Evolutionary conservation across 805 yeast genomes (phyloP), one percentile per base, ranked within the genome.

Genomic region (Metschnikowia aberdeeniae): DNA sequence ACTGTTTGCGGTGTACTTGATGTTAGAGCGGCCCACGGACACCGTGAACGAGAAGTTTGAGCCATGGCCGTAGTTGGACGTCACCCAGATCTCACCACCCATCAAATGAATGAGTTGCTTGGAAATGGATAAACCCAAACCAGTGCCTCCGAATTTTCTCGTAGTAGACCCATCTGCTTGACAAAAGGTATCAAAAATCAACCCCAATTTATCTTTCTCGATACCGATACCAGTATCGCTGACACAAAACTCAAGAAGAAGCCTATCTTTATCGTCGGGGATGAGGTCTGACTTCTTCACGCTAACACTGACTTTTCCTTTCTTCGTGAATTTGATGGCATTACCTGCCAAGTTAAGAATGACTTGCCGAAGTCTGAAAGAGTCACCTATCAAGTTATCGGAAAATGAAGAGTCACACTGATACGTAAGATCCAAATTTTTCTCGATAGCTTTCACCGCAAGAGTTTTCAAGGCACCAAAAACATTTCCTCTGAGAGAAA

Each of bases 21-120:
- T 77, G 47, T 70, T 70, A 1, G 92, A 86, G 7, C 87, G 88
- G 4, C 86, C 74, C n/a, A 87, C 89, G 40, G 84, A 76, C 19
- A 88, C 79, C 0, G 95, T 86, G 65, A 88, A 88, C 64, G 80
- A 84, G 62, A 88, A 88, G 57, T 84, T 82, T 2, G 95, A 86
- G 1, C 96, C 96, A 56, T 77, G 72, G 22, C 92, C 93, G 59
- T 81, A 86, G 49, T 75, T 76, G 0, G 95, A 86, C 19, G 86
- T 79, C 24, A 89, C 96, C 96, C 96, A 87, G 50, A 88, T 87
- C 52, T 85, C 92, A 61, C 96, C 96, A 35, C 96, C 96, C 96
- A 89, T 88, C 52, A 88, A 74, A 58, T 86, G 90, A 58, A 89
- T 88, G 55, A 88, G 75, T 57, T 87, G 89, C 63, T 86, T 87